These are phyloP conservation scores for Jatropha curcas DNA, from an alignment of 345 rosid species.

Conservation along the genomic window DNA sequence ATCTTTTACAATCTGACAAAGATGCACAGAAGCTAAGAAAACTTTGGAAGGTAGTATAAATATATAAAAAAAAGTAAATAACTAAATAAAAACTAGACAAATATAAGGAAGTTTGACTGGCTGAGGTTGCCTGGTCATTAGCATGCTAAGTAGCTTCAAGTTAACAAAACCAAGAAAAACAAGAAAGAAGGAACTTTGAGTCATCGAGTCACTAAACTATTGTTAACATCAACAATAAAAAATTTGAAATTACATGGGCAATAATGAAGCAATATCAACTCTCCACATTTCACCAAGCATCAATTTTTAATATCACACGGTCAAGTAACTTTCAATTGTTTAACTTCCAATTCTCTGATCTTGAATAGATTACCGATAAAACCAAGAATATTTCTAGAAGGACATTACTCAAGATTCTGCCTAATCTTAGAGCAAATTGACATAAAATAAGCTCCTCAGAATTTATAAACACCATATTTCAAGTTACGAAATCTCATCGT, in stretches of 20 bases:
- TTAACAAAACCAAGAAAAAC: background rate
- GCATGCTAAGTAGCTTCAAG: no score
- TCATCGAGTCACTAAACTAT: background rate
- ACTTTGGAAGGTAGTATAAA: no score
- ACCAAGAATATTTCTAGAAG: background rate
- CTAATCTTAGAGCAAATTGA: background rate
- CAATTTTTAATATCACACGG: background rate
- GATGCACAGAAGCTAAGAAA: background rate
- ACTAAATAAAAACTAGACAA: background rate
- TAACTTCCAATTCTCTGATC: background rate
- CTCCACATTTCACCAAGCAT: background rate
- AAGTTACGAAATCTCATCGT: background rate
- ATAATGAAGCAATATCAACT: background rate
- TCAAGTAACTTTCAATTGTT: background rate
- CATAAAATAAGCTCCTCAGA: background rate
- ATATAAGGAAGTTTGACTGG: no score
- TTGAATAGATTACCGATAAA: background rate
- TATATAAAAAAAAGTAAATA: background rate
- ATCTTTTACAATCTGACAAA: slow-evolving; percentile 61
- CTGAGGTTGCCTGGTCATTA: background rate
- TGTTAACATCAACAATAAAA: background rate
- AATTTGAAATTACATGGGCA: background rate
- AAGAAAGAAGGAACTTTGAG: background rate
- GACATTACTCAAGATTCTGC: background rate
- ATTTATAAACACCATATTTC: background rate